These are phyloP conservation scores for Nymphaea thermarum DNA, from an alignment of 164 flowering plant species.

Conservation along the genomic window DNA sequence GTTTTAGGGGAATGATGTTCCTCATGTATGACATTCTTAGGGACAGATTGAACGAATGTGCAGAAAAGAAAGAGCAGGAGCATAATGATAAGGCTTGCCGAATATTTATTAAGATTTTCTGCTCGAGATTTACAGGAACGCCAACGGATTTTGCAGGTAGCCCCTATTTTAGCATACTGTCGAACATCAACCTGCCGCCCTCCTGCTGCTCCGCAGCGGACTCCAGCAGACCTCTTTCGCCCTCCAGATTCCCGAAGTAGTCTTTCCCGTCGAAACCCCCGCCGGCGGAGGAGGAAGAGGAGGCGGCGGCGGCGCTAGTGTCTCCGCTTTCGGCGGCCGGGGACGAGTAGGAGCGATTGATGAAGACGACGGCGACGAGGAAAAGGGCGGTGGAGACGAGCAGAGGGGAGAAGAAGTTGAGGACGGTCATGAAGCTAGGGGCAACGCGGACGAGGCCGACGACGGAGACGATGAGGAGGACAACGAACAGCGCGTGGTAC, in stretches of 20 bases:
- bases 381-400: conserved; percentile 61
- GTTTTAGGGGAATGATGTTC: no score
- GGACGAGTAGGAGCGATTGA: conserved; percentile 20
- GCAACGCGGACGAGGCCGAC: conserved; percentile 21
- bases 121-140: neutral
- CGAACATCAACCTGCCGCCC: neutral
- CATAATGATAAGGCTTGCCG: no score
- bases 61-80: no score
- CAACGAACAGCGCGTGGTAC: conserved; percentile 22
- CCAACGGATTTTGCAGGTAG: neutral
- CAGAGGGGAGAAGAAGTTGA: conserved; percentile 79
- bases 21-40: no score
- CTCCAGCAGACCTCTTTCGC: conserved; percentile 31
- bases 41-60: no score
- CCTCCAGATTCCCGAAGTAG: neutral
- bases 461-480: conserved; percentile 2
- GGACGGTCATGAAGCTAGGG: conserved; percentile 39
- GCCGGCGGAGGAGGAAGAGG: neutral
- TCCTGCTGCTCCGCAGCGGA: conserved; percentile 42
- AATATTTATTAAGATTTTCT: neutral
- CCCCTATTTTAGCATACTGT: neutral
- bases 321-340: neutral
- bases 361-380: conserved; percentile 27
- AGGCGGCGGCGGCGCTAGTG: neutral
- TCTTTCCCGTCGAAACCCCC: neutral